Evolutionary conservation across 768 basidiomycete genomes (phyloP).

Genomic region (Auriscalpium orientale): DNA sequence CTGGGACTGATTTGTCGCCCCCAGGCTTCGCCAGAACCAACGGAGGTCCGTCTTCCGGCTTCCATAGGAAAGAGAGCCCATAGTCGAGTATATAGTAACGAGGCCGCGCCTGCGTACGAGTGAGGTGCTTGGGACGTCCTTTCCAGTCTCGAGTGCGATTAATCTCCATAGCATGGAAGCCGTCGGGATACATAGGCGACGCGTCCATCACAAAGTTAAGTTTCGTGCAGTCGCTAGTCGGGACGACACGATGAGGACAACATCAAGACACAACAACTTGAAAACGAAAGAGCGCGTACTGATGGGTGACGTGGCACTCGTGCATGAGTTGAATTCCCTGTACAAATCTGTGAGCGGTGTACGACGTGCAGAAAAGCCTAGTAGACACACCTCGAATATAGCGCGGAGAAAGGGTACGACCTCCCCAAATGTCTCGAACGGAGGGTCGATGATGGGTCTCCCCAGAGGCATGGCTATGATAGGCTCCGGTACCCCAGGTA

Average conservation of each 20-base stretch:
- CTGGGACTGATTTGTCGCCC: conserved; percentile 9
- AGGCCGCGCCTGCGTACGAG: not conserved
- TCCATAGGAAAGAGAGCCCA: conserved; percentile 3
- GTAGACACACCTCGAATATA: conserved; percentile 7
- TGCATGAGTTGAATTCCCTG: conserved; percentile 11
- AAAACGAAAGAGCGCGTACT: not conserved
- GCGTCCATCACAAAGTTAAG: conserved; percentile 12
- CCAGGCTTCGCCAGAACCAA: conserved; percentile 1
- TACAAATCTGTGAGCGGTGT: too few species aligned
- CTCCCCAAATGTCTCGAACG: conserved; percentile 29
- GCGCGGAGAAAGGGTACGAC: conserved; percentile 26
- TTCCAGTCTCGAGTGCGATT: conserved; percentile 1
- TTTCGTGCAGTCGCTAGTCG: conserved; percentile 1
- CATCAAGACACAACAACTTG: not conserved
- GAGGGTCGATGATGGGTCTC: conserved; percentile 20
- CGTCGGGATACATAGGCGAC: conserved; percentile 1
- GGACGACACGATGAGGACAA: too few species aligned
- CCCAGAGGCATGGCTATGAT: conserved; percentile 30
- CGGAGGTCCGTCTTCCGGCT: conserved; percentile 2
- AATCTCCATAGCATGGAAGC: conserved; percentile 2
- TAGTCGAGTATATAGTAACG: conserved; percentile 6
- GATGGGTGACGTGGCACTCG: conserved; percentile 7
- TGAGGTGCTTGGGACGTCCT: too few species aligned
- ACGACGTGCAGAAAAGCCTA: too few species aligned
- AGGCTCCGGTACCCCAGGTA: conserved; percentile 2